These are phyloP conservation scores for Micractinium conductrix DNA, from an alignment of 139 green algal genomes.

Conservation along the genomic window DNA sequence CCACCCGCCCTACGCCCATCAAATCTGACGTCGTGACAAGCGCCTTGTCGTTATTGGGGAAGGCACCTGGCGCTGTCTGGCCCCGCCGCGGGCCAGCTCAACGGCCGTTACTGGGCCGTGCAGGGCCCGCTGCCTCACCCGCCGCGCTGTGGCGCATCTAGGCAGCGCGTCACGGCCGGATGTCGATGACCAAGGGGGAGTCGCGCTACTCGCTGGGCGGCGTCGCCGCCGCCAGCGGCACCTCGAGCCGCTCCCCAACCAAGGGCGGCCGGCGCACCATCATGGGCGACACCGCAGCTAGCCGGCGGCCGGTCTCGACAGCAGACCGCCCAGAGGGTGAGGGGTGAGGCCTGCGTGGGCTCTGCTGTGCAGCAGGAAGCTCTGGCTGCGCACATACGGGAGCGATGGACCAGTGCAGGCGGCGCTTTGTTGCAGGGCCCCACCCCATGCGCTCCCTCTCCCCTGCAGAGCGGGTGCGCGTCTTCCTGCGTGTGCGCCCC, in stretches of 20 bases:
- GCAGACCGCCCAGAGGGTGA: slow-evolving; percentile 14
- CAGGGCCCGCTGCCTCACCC: no score
- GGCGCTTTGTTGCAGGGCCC: no score
- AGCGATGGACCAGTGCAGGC: no score
- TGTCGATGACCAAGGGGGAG: slow-evolving; percentile 18
- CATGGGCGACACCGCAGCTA: slow-evolving; percentile 1
- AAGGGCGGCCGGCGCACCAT: background rate
- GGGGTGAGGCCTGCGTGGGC: background rate
- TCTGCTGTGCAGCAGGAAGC: background rate
- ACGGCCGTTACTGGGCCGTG: no score
- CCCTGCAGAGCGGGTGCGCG: slow-evolving; percentile 54
- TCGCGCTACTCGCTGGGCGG: slow-evolving; percentile 25
- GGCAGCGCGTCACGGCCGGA: background rate
- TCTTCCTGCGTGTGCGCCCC: slow-evolving; percentile 55
- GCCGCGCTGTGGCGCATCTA: no score
- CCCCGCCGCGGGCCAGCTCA: no score
- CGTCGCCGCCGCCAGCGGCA: slow-evolving; percentile 12
- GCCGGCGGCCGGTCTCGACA: background rate
- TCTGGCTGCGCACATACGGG: no score
- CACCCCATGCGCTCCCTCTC: no score
- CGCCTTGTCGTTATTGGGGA: no score
- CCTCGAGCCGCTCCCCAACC: slow-evolving; percentile 17
- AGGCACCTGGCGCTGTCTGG: no score
- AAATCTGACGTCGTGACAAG: no score
- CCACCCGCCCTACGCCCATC: no score